These are phyloP conservation scores for Talaromyces sp. DNA, from an alignment of 2,329 filamentous ascomycete genomes.

Conservation along the genomic window DNA sequence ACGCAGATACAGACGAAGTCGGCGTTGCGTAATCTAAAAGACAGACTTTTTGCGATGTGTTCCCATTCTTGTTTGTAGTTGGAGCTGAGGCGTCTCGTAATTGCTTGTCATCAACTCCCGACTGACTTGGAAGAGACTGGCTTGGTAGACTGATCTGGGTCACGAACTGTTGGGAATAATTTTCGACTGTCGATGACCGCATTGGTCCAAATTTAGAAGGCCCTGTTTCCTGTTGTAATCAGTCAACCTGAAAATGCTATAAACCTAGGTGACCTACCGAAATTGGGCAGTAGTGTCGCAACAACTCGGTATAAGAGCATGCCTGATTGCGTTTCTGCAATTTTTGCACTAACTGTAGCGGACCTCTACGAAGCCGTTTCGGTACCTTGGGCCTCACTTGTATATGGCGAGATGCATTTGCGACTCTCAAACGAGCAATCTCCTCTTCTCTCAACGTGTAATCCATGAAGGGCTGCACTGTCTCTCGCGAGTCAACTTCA, in stretches of 20 bases:
- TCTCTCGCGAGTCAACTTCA: constrained; percentile 58
- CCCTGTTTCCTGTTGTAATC: constrained; percentile 11
- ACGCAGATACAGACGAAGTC: constrained; percentile 67
- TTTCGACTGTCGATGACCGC: not conserved
- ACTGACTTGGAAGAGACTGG: constrained; percentile 10
- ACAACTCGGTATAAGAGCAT: constrained; percentile 73
- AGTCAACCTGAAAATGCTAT: not conserved
- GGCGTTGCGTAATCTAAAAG: constrained; percentile 67
- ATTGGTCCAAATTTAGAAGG: not conserved
- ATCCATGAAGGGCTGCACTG: constrained; percentile 70
- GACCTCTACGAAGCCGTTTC: constrained; percentile 57
- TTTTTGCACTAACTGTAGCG: constrained; percentile 56
- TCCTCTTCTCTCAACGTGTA: constrained; percentile 83
- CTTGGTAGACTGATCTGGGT: constrained; percentile 10
- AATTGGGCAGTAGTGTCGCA: constrained; percentile 74
- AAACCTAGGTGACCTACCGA: constrained; percentile 29
- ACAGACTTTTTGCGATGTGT: constrained; percentile 25
- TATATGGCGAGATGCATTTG: constrained; percentile 9
- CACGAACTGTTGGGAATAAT: constrained; percentile 5
- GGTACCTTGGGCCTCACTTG: constrained; percentile 25
- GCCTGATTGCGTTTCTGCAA: constrained; percentile 65
- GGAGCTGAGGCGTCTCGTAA: not conserved
- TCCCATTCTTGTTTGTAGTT: constrained; percentile 8
- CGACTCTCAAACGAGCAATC: constrained; percentile 44
- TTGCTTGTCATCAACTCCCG: not conserved